Evolutionary conservation across 2,329 filamentous ascomycete genomes (phyloP).

Genomic region (Fusarium sp.): DNA sequence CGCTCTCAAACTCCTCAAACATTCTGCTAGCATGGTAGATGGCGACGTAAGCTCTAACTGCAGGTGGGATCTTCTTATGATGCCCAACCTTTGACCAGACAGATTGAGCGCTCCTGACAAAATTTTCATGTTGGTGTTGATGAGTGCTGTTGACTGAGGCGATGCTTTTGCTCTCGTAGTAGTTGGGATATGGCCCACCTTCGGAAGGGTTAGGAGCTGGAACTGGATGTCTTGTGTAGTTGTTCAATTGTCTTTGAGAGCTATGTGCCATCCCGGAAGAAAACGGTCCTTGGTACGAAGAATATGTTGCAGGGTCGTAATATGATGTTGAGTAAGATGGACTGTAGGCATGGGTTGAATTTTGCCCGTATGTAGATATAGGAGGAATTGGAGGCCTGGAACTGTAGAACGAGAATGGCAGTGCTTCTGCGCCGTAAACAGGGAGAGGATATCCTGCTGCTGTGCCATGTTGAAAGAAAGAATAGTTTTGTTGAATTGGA

Average conservation of each 20-base stretch:
- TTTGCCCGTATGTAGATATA: constrained; percentile 9
- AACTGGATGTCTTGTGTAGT: constrained; percentile 1
- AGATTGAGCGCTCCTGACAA: constrained; percentile 65
- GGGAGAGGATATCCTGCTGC: constrained; percentile 24
- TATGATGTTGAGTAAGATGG: constrained; percentile 17
- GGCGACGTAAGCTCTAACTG: constrained; percentile 69
- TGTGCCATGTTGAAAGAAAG: constrained; percentile 14
- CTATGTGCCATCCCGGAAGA: neutral
- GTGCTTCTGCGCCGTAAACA: constrained; percentile 20
- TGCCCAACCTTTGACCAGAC: constrained; percentile 70
- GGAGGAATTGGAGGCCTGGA: constrained; percentile 15
- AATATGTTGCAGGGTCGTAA: constrained; percentile 14
- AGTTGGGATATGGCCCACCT: constrained; percentile 8
- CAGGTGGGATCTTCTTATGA: constrained; percentile 69
- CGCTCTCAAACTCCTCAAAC: constrained; percentile 66
- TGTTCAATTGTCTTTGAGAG: constrained; percentile 1
- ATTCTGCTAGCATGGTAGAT: constrained; percentile 69
- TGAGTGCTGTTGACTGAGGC: constrained; percentile 43
- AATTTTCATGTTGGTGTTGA: constrained; percentile 58
- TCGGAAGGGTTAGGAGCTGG: neutral
- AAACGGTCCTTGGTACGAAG: constrained; percentile 19
- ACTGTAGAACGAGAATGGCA: constrained; percentile 6
- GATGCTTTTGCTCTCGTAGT: neutral
- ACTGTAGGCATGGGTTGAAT: constrained; percentile 18
- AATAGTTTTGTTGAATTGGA: constrained; percentile 11